phyloP scores from a whole-genome alignment of 2,329 filamentous ascomycete species.

The Colletotrichum euphorbiae region DNA sequence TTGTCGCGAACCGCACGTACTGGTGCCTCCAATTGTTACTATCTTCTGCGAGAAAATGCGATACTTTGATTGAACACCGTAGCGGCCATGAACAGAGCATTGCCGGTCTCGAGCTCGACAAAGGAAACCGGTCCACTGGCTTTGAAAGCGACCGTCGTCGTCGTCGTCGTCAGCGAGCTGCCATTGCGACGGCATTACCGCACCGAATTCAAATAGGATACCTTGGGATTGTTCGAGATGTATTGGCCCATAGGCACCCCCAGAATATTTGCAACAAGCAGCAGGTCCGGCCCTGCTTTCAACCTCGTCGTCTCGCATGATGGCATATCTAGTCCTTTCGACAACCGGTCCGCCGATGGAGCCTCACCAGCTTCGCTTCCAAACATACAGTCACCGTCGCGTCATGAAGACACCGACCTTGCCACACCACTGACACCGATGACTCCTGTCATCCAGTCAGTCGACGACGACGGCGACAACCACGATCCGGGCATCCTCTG shows the following conservation, averaged over 20 bases:
- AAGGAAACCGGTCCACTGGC: slow-evolving; percentile 24
- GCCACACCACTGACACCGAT: slow-evolving; percentile 59
- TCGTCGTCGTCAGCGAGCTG: slow-evolving; percentile 9
- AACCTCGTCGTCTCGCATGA: slow-evolving; percentile 69
- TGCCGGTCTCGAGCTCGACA: slow-evolving; percentile 17
- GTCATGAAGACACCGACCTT: slow-evolving; percentile 51
- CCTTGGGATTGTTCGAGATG: slow-evolving; percentile 65
- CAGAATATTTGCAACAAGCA: slow-evolving; percentile 83
- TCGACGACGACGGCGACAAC: slow-evolving; percentile 63
- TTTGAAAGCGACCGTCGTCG: slow-evolving; percentile 1
- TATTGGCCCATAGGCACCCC: slow-evolving; percentile 93
- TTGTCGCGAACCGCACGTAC: not conserved
- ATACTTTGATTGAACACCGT: slow-evolving; percentile 10
- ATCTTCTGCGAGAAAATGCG: slow-evolving; percentile 16
- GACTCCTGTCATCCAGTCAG: slow-evolving; percentile 68
- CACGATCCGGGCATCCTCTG: slow-evolving; percentile 46
- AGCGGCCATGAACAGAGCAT: slow-evolving; percentile 37
- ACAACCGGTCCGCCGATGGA: slow-evolving; percentile 47
- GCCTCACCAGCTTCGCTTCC: slow-evolving; percentile 42
- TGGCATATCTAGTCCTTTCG: slow-evolving; percentile 60
- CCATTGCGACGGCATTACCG: slow-evolving; percentile 19
- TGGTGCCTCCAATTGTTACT: not conserved
- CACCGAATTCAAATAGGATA: not conserved
- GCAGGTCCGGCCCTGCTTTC: slow-evolving; percentile 65
- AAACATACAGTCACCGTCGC: slow-evolving; percentile 43